Base-by-base conservation (phyloP, 306 rosid genomes). In the Begonia peltatifolia region DNA sequence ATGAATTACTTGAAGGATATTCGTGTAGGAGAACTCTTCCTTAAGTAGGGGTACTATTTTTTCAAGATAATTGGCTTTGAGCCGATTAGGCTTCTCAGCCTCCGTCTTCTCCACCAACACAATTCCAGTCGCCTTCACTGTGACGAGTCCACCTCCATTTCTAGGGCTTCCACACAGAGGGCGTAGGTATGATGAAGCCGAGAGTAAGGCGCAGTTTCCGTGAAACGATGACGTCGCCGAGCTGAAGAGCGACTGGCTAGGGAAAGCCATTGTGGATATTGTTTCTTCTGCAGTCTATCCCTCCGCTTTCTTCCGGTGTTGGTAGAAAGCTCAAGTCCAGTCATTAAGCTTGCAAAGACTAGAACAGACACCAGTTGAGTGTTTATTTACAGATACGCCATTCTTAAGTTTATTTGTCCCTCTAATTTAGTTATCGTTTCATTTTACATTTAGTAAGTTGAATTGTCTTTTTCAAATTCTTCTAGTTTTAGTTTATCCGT, bases 81-180 rank as follows among this genome's bases (percentile, higher is more conserved):
- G 88, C 57, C 99, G 76, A 30, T 18, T 25, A 65, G 68, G 59
- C 36, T 69, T 81, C 70, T 83, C 87, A 2, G 87, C 63, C 44
- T 90, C 99, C 9, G 90, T 57, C 67, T 82, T 90, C 76, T 86
- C 99, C 35, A 90, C 94, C 63, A 90, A 62, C 53, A 78, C 92
- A 48, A 66, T 52, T 15, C 68, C 74, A n/a, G 18, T 11, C 59
- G 94, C 95, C 64, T 62, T 85, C 63, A 83, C 94, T 10, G 79
- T 52, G 54, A 74, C 58, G 42, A 65, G 59, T 38, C 50, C 60
- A 9, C 35, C 46, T 55, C 67, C 71, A 35, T 63, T 61, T 10
- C 70, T 68, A n/a, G 50, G 64, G 61, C n/a, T 77, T 61, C 80
- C 52, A 49, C 14, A 42, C 15, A 57, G 55, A 3, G 47, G 14